These are phyloP conservation scores for Graphium sp. DNA, from an alignment of 2,329 filamentous ascomycete species.

Conservation along the genomic window DNA sequence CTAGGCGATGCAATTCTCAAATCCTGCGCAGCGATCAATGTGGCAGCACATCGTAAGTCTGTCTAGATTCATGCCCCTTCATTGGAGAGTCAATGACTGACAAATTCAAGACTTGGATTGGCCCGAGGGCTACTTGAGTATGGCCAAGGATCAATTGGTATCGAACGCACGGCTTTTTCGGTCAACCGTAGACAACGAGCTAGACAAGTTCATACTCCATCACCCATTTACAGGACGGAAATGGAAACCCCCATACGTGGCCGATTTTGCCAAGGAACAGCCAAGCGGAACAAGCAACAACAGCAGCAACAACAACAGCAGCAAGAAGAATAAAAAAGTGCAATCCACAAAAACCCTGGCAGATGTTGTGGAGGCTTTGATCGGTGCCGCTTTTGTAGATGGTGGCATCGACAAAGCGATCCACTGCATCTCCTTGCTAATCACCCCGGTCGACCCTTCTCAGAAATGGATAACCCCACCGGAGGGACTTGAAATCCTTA, in stretches of 20 bases:
- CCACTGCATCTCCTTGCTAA: constrained; percentile 46
- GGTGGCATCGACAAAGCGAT: constrained; percentile 49
- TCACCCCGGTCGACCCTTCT: too few relatives aligned
- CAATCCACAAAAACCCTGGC: constrained; percentile 72
- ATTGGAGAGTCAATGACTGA: constrained; percentile 5
- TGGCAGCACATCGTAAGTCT: constrained; percentile 33
- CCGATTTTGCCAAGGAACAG: constrained; percentile 16
- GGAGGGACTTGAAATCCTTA: constrained; percentile 21
- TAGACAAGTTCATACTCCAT: constrained; percentile 59
- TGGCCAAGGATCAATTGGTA: constrained; percentile 51
- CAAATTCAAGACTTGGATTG: constrained; percentile 37
- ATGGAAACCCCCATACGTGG: constrained; percentile 52
- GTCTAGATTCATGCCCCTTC: background rate
- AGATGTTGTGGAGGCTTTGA: constrained; percentile 72
- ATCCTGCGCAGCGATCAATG: constrained; percentile 48
- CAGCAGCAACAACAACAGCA: constrained; percentile 4
- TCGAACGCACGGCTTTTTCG: constrained; percentile 57
- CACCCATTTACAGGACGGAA: constrained; percentile 49
- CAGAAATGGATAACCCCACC: constrained; percentile 32
- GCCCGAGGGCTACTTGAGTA: constrained; percentile 63
- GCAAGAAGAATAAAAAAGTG: constrained; percentile 25
- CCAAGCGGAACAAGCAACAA: too few relatives aligned
- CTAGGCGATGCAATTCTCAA: constrained; percentile 77
- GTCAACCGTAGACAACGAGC: constrained; percentile 41
- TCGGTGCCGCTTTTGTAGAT: constrained; percentile 58